Evolutionary conservation across 805 yeast species (phyloP).

Genomic region (Zygoascus flipseniorum): DNA sequence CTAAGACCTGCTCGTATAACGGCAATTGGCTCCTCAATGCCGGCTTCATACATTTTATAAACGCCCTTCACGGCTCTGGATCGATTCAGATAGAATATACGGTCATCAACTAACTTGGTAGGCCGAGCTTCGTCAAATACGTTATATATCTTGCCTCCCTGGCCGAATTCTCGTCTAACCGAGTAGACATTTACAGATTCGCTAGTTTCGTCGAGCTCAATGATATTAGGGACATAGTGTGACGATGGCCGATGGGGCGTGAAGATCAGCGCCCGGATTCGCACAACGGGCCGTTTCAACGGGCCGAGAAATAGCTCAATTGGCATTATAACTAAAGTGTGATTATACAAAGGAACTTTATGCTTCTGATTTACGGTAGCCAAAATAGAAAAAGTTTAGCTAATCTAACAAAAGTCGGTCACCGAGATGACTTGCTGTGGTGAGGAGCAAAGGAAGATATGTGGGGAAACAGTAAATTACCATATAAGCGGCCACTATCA

Average conservation of each 20-base stretch:
- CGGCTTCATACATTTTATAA: constrained; percentile 47
- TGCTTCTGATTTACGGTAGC: too few relatives aligned
- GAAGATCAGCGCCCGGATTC: constrained; percentile 46
- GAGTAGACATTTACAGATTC: constrained; percentile 32
- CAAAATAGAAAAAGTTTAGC: too few relatives aligned
- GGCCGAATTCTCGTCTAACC: constrained; percentile 49
- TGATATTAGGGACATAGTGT: constrained; percentile 45
- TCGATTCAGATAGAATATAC: constrained; percentile 46
- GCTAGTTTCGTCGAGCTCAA: constrained; percentile 31
- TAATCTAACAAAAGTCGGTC: too few relatives aligned
- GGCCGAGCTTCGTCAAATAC: constrained; percentile 41
- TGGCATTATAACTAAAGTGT: constrained; percentile 36
- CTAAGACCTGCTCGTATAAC: constrained; percentile 52
- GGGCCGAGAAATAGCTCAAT: constrained; percentile 51
- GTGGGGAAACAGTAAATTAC: too few relatives aligned
- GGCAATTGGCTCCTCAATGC: constrained; percentile 50
- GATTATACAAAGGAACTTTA: too few relatives aligned
- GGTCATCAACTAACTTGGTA: constrained; percentile 23
- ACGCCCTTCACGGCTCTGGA: constrained; percentile 65
- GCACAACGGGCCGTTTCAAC: constrained; percentile 49
- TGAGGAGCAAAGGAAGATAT: too few relatives aligned
- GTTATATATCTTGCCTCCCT: constrained; percentile 49
- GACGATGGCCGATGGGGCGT: constrained; percentile 50
- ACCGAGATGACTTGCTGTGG: too few relatives aligned
- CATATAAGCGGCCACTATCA: too few relatives aligned